phyloP scores from a whole-genome alignment of 495 filamentous ascomycete genomes.

The Penicillium atrosanguineum region DNA sequence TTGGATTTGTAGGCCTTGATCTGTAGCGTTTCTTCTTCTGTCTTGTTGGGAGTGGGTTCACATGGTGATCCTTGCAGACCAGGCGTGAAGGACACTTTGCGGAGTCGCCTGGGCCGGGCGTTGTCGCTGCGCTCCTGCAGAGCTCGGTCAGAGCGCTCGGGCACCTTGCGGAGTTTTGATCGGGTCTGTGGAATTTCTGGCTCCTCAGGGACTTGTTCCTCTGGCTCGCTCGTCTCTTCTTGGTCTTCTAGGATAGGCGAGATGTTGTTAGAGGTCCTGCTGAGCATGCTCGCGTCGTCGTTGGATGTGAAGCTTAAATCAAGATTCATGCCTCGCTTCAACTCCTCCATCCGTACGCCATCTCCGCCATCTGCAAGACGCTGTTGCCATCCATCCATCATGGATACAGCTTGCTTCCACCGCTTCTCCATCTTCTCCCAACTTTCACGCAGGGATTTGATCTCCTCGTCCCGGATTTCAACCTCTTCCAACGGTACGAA shows the following conservation, averaged over 20 bases:
- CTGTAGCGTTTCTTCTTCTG: constrained; percentile 37
- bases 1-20: constrained; percentile 37
- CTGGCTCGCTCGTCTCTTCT: constrained; percentile 35
- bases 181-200: constrained; percentile 8
- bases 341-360: constrained; percentile 77
- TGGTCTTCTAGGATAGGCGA: constrained; percentile 54
- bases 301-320: constrained; percentile 56
- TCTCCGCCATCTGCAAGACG: constrained; percentile 76
- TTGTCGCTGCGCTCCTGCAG: constrained; percentile 48
- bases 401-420: constrained; percentile 82
- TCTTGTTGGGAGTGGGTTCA: constrained; percentile 15
- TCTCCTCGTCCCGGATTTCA: constrained; percentile 85
- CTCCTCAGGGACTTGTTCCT: constrained; percentile 26
- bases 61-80: constrained; percentile 38
- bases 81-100: constrained; percentile 46
- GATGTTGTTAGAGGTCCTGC: constrained; percentile 35
- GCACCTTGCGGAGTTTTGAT: constrained; percentile 23
- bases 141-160: constrained; percentile 31
- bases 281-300: constrained; percentile 38
- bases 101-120: constrained; percentile 31
- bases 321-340: constrained; percentile 71
- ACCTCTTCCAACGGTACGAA: constrained; percentile 97
- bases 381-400: constrained; percentile 93
- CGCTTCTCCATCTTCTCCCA: constrained; percentile 89
- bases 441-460: constrained; percentile 71